Base-by-base conservation (phyloP, 1,284 basidiomycete species). In the Agroathelia rolfsii region DNA sequence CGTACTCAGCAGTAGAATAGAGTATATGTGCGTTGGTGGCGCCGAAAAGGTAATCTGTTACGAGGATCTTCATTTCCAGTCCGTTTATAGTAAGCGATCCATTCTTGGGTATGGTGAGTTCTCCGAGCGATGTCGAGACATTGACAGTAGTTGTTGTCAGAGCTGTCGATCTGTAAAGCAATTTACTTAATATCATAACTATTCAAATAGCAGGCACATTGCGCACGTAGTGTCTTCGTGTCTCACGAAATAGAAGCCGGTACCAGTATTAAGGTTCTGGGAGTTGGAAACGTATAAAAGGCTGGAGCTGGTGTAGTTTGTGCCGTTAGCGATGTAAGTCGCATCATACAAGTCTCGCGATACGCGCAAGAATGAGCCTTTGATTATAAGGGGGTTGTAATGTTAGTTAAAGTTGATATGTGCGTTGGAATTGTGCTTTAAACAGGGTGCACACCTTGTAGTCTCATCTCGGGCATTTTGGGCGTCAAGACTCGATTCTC, bases 391-490 rank as follows among this genome's bases (percentile, higher is more conserved):
- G 27, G 17, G n/a, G 34, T 22, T 23, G 18, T 33, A n/a, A n/a
- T n/a, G n/a, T n/a, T n/a, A n/a, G n/a, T n/a, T 18, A 24, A 14
- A 24, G 5, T 16, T 7, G 23, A 6, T 19, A n/a, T n/a, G n/a
- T n/a, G n/a, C n/a, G n/a, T n/a, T n/a, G n/a, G n/a, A n/a, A n/a
- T n/a, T n/a, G n/a, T n/a, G n/a, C n/a, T n/a, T n/a, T n/a, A n/a
- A n/a, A 25, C 12, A 3, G 46, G 28, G 30, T 46, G 45, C 17
- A 37, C 27, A 55, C 66, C 66, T 55, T 72, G 68, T 8, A 66
- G 52, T 35, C 69, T 58, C 59, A 72, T 64, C 43, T 73, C 69
- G 31, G 66, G 66, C 62, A 69, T 72, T 44, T 72, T 73, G 2
- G 61, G 48, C 11, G 49, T 56, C 1, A 67, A 58, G 12, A 64